Conservation (phyloP, 371 early-diverging fungal genomes). For the Cokeromyces recurvatus region DNA sequence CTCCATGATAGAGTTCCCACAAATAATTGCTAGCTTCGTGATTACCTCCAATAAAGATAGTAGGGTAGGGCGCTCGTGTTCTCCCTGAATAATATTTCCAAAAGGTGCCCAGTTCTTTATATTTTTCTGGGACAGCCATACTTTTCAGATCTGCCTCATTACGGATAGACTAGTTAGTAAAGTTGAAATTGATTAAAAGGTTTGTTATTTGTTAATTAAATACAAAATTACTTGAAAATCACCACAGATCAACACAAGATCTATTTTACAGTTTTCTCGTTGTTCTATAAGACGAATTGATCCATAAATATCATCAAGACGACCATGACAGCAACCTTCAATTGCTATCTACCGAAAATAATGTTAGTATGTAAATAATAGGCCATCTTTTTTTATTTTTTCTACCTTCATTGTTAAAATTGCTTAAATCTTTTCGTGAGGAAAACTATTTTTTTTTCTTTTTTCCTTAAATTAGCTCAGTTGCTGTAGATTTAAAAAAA, state of each 20-base stretch:
- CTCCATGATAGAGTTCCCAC: constrained; percentile 94
- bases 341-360: constrained; percentile 66
- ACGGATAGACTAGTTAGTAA: constrained; percentile 65
- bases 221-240: constrained; percentile 82
- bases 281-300: constrained; percentile 56
- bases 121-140: constrained; percentile 84
- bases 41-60: constrained; percentile 96
- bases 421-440: no score
- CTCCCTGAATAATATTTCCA: constrained; percentile 90
- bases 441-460: no score
- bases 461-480: no score
- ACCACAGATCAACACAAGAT: constrained; percentile 93
- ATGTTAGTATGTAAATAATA: neutral
- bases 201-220: neutral
- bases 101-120: constrained; percentile 78
- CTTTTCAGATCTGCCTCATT: constrained; percentile 76
- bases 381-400: neutral
- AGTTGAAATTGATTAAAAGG: no score
- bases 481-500: no score
- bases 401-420: no score
- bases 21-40: constrained; percentile 94
- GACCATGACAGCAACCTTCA: constrained; percentile 95
- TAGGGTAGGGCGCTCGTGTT: constrained; percentile 75
- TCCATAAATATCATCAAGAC: constrained; percentile 83
- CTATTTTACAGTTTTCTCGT: constrained; percentile 58